Evolutionary conservation across 805 yeast genomes (phyloP).

Genomic region (Hanseniaspora pseudoguilliermondii): DNA sequence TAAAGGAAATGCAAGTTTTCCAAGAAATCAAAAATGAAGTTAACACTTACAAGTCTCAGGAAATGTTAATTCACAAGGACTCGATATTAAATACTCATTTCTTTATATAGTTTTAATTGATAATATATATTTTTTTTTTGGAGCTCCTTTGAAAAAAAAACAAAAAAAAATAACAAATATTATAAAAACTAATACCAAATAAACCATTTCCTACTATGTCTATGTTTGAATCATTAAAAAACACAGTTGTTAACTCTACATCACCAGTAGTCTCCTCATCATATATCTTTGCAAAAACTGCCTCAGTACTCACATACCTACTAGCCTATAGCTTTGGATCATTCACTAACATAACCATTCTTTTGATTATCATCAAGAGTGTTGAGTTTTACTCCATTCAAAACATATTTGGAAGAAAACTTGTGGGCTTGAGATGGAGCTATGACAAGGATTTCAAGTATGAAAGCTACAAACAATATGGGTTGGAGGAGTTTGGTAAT

Average conservation of each 20-base stretch:
- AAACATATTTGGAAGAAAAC: conserved; percentile 75
- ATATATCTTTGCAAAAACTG: conserved; percentile 24
- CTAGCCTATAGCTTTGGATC: conserved; percentile 15
- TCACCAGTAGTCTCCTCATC: conserved; percentile 25
- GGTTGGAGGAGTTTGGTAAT: conserved; percentile 26
- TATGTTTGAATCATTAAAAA: conserved; percentile 17
- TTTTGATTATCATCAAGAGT: conserved; percentile 61
- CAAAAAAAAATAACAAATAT: neutral
- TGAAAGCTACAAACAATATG: conserved; percentile 29
- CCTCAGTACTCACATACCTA: conserved; percentile 26
- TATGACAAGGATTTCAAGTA: conserved; percentile 43
- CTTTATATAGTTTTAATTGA: conserved; percentile 25
- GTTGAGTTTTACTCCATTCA: conserved; percentile 92
- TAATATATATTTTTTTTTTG: neutral
- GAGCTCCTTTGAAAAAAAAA: neutral
- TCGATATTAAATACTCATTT: conserved; percentile 54
- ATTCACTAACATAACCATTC: conserved; percentile 47
- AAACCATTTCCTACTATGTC: neutral
- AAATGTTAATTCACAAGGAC: conserved; percentile 56
- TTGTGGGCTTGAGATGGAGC: conserved; percentile 97
- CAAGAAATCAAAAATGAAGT: conserved; percentile 45
- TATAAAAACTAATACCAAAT: neutral
- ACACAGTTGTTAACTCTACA: conserved; percentile 26
- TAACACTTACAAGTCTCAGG: conserved; percentile 48
- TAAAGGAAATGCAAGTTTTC: conserved; percentile 15